Base-by-base conservation (phyloP, 1,139 yeast species). In the Saccharomycopsis hybrid region DNA sequence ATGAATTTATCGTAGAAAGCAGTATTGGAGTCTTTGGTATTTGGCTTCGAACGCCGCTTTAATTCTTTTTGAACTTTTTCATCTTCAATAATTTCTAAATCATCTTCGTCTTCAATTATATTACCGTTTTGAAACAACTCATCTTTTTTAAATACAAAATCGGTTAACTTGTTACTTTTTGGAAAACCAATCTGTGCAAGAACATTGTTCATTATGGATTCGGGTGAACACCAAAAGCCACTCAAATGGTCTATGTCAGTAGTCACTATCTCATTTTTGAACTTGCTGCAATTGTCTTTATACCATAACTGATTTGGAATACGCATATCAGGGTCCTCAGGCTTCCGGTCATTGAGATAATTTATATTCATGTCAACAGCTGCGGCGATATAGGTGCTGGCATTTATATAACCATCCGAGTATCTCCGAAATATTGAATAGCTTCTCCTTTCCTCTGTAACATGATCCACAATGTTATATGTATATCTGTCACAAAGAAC, bases 251-350 rank as follows among this genome's bases (percentile, higher is more conserved):
- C 27, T n/a, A 33, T 44, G 7, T 44, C 33, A 18, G 41, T 8
- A 25, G 31, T 32, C 8, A 44, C 25, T 24, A 35, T 27, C 33
- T 44, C 35, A 13, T 24, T 18, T 3, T 35, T 27, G n/a, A 30
- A 24, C 13, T 36, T 33, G 18, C 9, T 11, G 18, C 33, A 44
- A 7, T 9, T 5, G 11, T 44, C 47, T 29, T 41, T 36, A 24
- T 30, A 44, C 13, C 24, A 44, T 28, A 44, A 18, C 24, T 44
- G 41, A 9, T 35, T 13, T 32, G 33, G 41, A 36, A 44, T 35
- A 27, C 39, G 47, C 30, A 44, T 27, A 32, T 44, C 47, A 35
- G 47, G 47, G 30, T 44, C 47, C 24, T 35, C 47, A 35, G 24
- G 31, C 13, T 28, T 11, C n/a, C 47, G 11, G 29, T 33, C 47